Conservation (phyloP, 257 asterid species). For the Dorcoceras hygrometricum region DNA sequence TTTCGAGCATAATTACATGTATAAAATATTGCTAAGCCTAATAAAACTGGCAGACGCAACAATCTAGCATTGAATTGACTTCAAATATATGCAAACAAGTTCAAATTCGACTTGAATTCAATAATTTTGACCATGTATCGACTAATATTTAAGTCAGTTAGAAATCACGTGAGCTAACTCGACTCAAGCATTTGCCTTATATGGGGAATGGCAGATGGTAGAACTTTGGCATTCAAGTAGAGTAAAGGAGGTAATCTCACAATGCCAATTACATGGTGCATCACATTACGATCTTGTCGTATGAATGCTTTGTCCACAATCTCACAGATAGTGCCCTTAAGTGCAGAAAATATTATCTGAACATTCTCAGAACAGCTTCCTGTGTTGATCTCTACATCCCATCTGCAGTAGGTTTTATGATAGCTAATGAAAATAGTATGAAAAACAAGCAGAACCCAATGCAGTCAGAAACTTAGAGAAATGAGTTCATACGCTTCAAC, state of each 20-base stretch:
- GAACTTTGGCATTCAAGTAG: background rate
- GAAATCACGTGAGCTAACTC: too few species aligned
- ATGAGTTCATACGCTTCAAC: constrained; percentile 46
- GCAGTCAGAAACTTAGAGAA: constrained; percentile 16
- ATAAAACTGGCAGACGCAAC: too few species aligned
- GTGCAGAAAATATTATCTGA: constrained; percentile 65
- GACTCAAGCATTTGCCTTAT: too few species aligned
- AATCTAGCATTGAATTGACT: too few species aligned
- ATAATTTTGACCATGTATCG: too few species aligned
- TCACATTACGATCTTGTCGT: constrained; percentile 57
- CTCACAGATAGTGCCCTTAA: constrained; percentile 54
- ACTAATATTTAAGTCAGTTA: too few species aligned
- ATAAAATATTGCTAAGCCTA: too few species aligned
- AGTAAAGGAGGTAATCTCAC: constrained; percentile 41
- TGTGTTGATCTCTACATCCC: constrained; percentile 57
- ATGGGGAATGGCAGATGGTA: background rate
- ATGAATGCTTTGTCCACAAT: constrained; percentile 53
- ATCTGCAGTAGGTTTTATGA: constrained; percentile 42
- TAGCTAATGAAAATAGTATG: constrained; percentile 8
- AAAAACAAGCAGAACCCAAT: constrained; percentile 1
- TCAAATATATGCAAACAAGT: too few species aligned
- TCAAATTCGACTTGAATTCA: too few species aligned
- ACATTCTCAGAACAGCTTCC: constrained; percentile 64
- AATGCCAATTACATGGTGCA: constrained; percentile 55
- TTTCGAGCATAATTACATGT: too few species aligned